Percentiles rank a stretch among this genome's conserved stretches.
phyloP scores from a whole-genome alignment of 768 basidiomycete species.

The Clathrus columnatus region DNA sequence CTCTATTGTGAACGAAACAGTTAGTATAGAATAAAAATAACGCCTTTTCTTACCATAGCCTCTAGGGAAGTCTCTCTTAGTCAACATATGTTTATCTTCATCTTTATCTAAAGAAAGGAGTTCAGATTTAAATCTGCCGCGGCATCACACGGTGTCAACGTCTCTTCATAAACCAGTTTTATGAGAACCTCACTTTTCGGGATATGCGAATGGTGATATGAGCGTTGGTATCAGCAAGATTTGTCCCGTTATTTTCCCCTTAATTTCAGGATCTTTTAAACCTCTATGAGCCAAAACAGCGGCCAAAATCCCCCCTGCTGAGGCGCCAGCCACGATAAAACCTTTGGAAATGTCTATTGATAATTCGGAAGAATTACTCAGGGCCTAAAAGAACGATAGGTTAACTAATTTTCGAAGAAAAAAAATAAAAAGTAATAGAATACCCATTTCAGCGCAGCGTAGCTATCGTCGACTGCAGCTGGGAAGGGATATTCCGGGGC shows the following conservation, averaged over 20 bases:
- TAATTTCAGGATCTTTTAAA: constrained; percentile 18
- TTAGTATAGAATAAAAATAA: not conserved
- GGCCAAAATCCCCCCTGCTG: constrained; percentile 18
- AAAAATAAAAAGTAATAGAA: not conserved
- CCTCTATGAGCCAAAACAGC: constrained; percentile 17
- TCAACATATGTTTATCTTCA: constrained; percentile 15
- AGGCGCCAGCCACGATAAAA: constrained; percentile 20
- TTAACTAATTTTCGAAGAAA: not conserved
- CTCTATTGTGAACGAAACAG: not conserved
- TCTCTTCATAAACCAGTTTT: not conserved
- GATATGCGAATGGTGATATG: constrained; percentile 15
- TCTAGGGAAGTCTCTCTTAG: not conserved
- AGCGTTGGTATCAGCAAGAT: constrained; percentile 16
- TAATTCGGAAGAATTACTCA: constrained; percentile 9
- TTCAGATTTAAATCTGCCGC: constrained; percentile 17
- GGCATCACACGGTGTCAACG: not conserved
- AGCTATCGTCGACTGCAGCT: constrained; percentile 16
- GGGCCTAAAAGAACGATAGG: not conserved
- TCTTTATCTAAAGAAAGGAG: constrained; percentile 18
- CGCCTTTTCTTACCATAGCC: not conserved
- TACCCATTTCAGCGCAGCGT: constrained; percentile 21
- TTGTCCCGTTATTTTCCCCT: constrained; percentile 18
- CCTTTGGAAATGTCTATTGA: constrained; percentile 15
- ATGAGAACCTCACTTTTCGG: constrained; percentile 16
- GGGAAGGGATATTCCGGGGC: constrained; percentile 22